Evolutionary conservation across 768 basidiomycete genomes (phyloP).

Genomic region (Boletus tylopilopsis): DNA sequence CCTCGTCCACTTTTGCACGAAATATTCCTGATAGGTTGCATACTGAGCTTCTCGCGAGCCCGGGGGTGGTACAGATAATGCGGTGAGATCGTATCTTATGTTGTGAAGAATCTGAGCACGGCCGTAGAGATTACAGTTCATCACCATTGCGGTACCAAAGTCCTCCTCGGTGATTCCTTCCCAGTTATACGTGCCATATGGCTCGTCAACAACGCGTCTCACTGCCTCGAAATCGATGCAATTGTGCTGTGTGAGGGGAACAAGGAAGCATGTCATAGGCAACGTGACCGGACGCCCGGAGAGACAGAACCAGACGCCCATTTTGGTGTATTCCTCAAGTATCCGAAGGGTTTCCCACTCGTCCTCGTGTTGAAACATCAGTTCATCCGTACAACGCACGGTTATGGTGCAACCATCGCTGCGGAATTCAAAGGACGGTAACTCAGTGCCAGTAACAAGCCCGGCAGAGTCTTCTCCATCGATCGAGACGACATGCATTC

Average conservation of each 20-base stretch:
- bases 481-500: conserved; percentile 59
- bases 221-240: conserved; percentile 61
- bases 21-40: conserved; percentile 59
- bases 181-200: conserved; percentile 56
- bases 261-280: conserved; percentile 58
- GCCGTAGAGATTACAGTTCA: conserved; percentile 53
- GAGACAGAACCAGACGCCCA: conserved; percentile 59
- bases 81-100: conserved; percentile 64
- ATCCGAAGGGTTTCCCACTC: conserved; percentile 44
- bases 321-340: conserved; percentile 65
- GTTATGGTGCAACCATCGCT: conserved; percentile 29
- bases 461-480: conserved; percentile 51
- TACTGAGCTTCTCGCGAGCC: conserved; percentile 47
- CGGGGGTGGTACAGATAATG: conserved; percentile 50
- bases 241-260: conserved; percentile 51
- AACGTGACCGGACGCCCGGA: conserved; percentile 52
- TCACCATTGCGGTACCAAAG: conserved; percentile 49
- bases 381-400: conserved; percentile 46
- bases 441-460: conserved; percentile 60
- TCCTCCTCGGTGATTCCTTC: conserved; percentile 44
- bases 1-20: conserved; percentile 50
- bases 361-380: conserved; percentile 45
- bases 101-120: conserved; percentile 52
- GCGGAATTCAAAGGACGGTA: conserved; percentile 46
- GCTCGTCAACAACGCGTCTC: conserved; percentile 43